A percentile compares a stretch with the other conserved stretches of the same genome.
phyloP scores from a whole-genome alignment of 2,329 filamentous ascomycete genomes.

The Aspergillus viridinutans region DNA sequence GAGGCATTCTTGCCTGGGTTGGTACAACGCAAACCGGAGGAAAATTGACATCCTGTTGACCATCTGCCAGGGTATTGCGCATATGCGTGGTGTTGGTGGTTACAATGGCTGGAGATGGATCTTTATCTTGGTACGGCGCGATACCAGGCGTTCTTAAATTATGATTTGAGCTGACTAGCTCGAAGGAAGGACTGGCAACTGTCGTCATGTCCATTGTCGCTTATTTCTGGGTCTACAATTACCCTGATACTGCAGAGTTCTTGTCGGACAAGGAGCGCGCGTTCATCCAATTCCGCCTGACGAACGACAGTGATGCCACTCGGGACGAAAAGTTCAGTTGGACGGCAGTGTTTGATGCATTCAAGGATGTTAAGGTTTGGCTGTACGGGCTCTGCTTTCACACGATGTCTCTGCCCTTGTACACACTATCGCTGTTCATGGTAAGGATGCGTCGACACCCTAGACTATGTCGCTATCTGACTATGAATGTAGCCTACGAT shows the following conservation, averaged over 20 bases:
- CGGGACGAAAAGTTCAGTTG: constrained; percentile 66
- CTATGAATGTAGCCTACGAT: constrained; percentile 33
- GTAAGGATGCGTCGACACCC: constrained; percentile 11
- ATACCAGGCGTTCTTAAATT: background rate
- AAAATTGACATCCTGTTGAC: constrained; percentile 12
- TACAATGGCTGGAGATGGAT: constrained; percentile 60
- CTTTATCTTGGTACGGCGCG: constrained; percentile 52
- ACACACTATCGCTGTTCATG: constrained; percentile 38
- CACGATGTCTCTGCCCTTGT: constrained; percentile 61
- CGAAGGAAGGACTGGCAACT: constrained; percentile 64
- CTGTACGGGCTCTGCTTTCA: constrained; percentile 69
- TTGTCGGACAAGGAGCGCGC: constrained; percentile 49
- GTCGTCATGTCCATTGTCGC: constrained; percentile 48
- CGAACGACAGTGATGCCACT: constrained; percentile 65
- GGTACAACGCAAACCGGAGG: background rate
- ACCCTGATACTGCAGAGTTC: constrained; percentile 40
- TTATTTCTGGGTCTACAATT: constrained; percentile 42
- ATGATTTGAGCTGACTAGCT: background rate
- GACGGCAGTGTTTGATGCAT: constrained; percentile 59
- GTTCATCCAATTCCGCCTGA: constrained; percentile 60
- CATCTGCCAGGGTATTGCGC: constrained; percentile 41
- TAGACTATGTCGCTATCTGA: background rate
- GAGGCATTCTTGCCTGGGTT: constrained; percentile 54
- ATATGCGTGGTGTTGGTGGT: constrained; percentile 45
- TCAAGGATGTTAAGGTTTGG: constrained; percentile 67